Evolutionary conservation across 805 yeast species (phyloP).

Genomic region (Nakazawaea wyomingensis): DNA sequence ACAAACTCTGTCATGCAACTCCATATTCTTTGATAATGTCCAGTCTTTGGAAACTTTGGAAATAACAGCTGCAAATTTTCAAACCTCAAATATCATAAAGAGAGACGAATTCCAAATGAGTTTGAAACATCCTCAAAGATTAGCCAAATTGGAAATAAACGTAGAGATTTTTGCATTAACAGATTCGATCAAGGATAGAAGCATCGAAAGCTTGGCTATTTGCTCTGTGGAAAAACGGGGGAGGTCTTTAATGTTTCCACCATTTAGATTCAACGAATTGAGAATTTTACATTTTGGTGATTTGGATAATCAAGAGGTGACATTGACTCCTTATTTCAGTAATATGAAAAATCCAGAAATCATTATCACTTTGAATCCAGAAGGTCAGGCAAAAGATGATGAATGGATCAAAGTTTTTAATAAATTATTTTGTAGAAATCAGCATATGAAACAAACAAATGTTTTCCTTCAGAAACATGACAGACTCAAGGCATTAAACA

Average conservation of each 20-base stretch:
- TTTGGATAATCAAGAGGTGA: neutral
- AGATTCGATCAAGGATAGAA: constrained; percentile 13
- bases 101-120: constrained; percentile 9
- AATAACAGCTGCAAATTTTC: constrained; percentile 14
- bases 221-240: constrained; percentile 25
- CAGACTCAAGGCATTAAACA: neutral
- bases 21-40: constrained; percentile 15
- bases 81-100: constrained; percentile 6
- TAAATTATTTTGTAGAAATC: neutral
- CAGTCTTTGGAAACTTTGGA: constrained; percentile 10
- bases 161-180: constrained; percentile 7
- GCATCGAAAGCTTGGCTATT: constrained; percentile 20
- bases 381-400: neutral
- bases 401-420: constrained; percentile 4
- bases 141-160: constrained; percentile 8
- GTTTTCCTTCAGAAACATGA: constrained; percentile 1
- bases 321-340: neutral
- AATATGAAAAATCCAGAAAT: neutral
- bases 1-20: constrained; percentile 12
- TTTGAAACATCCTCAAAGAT: constrained; percentile 11
- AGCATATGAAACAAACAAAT: neutral
- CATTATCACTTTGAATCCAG: neutral
- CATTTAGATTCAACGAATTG: constrained; percentile 25
- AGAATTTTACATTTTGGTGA: constrained; percentile 14
- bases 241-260: constrained; percentile 29